A percentile compares a stretch with the other conserved stretches of the same genome.
phyloP scores from a whole-genome alignment of 2,329 filamentous ascomycete species.

The Rutstroemia sp. region DNA sequence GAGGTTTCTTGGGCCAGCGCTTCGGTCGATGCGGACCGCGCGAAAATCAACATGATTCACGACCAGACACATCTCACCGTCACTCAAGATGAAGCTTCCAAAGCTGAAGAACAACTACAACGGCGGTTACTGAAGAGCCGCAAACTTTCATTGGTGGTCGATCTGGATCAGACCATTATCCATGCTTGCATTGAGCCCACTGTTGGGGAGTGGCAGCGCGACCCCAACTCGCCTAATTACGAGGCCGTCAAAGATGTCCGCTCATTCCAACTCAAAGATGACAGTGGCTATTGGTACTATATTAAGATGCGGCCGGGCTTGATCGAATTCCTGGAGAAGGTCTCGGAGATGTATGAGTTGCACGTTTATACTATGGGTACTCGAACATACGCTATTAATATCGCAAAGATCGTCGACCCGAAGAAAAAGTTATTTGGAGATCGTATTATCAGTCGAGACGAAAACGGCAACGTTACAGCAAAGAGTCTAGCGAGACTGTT shows the following conservation, averaged over 20 bases:
- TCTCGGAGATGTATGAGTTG: constrained; percentile 80
- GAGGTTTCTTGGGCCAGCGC: constrained; percentile 80
- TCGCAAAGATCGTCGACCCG: constrained; percentile 89
- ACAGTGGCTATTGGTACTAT: constrained; percentile 91
- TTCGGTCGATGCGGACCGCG: constrained; percentile 70
- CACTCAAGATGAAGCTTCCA: constrained; percentile 71
- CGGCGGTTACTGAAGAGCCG: constrained; percentile 69
- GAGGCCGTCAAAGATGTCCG: constrained; percentile 82
- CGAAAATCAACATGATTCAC: constrained; percentile 91
- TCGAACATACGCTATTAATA: constrained; percentile 86
- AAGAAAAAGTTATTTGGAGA: constrained; percentile 85
- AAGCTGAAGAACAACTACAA: constrained; percentile 81
- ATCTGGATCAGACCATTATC: constrained; percentile 97
- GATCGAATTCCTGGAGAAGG: constrained; percentile 67
- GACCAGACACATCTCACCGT: constrained; percentile 83
- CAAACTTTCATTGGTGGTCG: constrained; percentile 89
- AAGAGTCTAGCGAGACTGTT: constrained; percentile 90
- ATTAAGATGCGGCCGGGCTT: constrained; percentile 94
- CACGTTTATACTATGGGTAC: constrained; percentile 99
- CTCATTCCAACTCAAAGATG: constrained; percentile 82
- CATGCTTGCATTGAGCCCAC: constrained; percentile 97
- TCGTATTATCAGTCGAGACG: constrained; percentile 90
- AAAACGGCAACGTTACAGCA: constrained; percentile 86
- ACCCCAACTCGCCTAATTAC: constrained; percentile 84
- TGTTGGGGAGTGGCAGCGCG: constrained; percentile 88